Base-by-base conservation (phyloP, 139 green algal genomes). In the Deuterostichococcus epilithicus region DNA sequence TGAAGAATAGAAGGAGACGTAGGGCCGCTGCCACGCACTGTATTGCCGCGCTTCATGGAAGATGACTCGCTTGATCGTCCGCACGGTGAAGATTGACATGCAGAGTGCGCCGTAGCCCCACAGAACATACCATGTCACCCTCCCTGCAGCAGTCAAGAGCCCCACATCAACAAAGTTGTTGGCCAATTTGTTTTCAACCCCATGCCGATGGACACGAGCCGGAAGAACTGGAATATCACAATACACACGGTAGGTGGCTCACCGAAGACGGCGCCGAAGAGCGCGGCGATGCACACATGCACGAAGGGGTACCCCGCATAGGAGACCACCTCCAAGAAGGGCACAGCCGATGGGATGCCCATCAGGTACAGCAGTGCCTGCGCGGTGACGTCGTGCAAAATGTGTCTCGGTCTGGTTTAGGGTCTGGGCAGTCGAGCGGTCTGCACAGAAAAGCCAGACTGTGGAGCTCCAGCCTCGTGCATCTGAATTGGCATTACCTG, bases 11-110 rank as follows among this genome's bases (percentile, higher is more conserved):
- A n/a, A n/a, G n/a, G n/a, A n/a, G n/a, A n/a, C n/a, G n/a, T n/a
- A n/a, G n/a, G n/a, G 13, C 10, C 42, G 42, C 42, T 32, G 10
- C 18, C 0, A 70, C 86, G 70, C 63, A 88, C 86, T 82, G 73
- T 96, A 93, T 23, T 90, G 81, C 34, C 88, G 78, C 3, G 88
- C 79, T 74, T 97, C 92, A 60, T 90, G 84, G 78, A 97, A 94
- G 37, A 98, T 86, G 38, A 96, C 82, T 1, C 95, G 84, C 82
- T 98, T 98, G 85, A 98, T 89, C 23, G 93, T 97, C 32, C 94
- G 88, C 35, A 98, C 94, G 37, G 98, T 81, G 84, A 98, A 98
- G 0, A 97, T 75, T 1, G 86, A 93, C 79, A 89, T 92, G 80
- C 83, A 93, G 3, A 95, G 47, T 65, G 82, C 88, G 44, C 89